These are phyloP conservation scores for Haplographium delicatum DNA, from an alignment of 495 filamentous ascomycete genomes.

Conservation along the genomic window DNA sequence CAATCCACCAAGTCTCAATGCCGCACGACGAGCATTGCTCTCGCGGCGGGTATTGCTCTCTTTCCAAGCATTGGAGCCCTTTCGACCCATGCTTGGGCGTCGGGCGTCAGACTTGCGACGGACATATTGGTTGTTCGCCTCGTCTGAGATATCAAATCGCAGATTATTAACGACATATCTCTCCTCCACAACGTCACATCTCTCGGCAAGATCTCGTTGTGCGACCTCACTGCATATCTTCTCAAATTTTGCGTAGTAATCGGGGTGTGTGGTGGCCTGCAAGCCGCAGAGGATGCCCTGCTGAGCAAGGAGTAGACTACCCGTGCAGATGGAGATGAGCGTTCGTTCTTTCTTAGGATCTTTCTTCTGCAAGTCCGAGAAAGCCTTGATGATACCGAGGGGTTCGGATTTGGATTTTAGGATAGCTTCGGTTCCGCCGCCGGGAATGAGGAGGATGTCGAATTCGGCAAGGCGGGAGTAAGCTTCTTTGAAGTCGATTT, in stretches of 20 bases:
- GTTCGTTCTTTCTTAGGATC: constrained; percentile 67
- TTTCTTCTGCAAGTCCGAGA: constrained; percentile 56
- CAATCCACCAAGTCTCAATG: constrained; percentile 62
- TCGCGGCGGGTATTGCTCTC: constrained; percentile 58
- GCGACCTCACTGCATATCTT: constrained; percentile 62
- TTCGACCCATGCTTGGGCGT: constrained; percentile 58
- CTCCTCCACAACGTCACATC: constrained; percentile 69
- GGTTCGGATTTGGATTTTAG: constrained; percentile 57
- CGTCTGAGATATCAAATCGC: constrained; percentile 65
- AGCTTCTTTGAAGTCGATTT: constrained; percentile 63
- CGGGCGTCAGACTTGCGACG: constrained; percentile 58
- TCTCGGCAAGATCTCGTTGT: constrained; percentile 48
- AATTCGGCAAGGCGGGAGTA: constrained; percentile 59
- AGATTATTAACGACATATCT: constrained; percentile 78
- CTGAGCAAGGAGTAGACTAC: constrained; percentile 64
- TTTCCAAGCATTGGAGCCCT: constrained; percentile 69
- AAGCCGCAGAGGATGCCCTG: constrained; percentile 67
- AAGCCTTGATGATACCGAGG: constrained; percentile 58
- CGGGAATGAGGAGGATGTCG: constrained; percentile 66
- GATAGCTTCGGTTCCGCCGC: constrained; percentile 49
- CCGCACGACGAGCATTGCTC: constrained; percentile 59
- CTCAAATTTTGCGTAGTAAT: constrained; percentile 59
- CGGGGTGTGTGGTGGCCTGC: constrained; percentile 65
- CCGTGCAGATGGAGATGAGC: constrained; percentile 71
- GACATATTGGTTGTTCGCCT: constrained; percentile 70